These are phyloP conservation scores for Fusarium solani-melongenae DNA, from an alignment of 2,329 filamentous ascomycete species.

Conservation along the genomic window DNA sequence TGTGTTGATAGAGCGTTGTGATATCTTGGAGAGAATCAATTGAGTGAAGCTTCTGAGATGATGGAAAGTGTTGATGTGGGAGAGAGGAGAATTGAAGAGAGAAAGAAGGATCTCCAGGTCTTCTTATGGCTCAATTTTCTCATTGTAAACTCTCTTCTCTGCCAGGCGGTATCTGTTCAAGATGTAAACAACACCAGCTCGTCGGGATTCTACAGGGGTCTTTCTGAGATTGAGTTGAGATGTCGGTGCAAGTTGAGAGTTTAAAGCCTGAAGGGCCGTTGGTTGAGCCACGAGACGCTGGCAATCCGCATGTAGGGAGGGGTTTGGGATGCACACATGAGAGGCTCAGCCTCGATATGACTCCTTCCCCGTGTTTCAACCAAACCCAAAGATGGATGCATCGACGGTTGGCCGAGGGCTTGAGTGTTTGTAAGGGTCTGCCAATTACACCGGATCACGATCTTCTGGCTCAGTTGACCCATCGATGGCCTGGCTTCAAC, in stretches of 20 bases:
- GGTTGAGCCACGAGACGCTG: neutral
- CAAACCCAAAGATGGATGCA: neutral
- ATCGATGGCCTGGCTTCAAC: no score
- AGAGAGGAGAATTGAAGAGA: neutral
- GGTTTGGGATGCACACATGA: neutral
- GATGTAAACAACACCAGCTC: neutral
- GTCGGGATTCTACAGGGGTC: neutral
- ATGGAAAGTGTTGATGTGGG: neutral
- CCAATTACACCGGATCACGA: conserved; percentile 31
- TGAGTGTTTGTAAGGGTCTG: no score
- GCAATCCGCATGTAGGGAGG: neutral
- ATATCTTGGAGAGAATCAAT: neutral
- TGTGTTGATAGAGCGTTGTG: neutral
- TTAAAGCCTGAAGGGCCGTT: neutral
- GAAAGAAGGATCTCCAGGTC: neutral
- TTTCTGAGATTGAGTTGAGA: neutral
- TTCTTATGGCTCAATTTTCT: neutral
- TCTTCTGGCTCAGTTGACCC: no score
- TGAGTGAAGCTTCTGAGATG: neutral
- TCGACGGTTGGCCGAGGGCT: neutral
- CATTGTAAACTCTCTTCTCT: neutral
- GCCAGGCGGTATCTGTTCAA: neutral
- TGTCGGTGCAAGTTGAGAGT: neutral
- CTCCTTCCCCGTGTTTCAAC: neutral
- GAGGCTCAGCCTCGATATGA: neutral